These are phyloP conservation scores for Trapa bicornis DNA, from an alignment of 345 rosid genomes.

Conservation along the genomic window DNA sequence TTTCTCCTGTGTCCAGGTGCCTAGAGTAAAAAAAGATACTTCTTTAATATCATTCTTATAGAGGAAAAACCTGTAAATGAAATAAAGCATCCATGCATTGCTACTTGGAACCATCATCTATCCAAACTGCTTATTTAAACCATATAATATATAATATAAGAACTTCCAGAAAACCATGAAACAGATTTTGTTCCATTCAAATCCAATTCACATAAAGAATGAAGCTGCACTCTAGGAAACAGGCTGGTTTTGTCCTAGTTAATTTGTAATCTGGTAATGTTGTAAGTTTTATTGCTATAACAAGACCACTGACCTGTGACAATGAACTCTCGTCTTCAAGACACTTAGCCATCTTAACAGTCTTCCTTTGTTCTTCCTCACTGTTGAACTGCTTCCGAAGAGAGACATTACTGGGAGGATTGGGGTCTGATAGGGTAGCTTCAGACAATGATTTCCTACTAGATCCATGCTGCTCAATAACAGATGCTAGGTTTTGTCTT, in stretches of 20 bases:
- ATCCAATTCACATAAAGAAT: neutral
- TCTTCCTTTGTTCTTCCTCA: conserved; percentile 44
- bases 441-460: conserved; percentile 89
- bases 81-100: neutral
- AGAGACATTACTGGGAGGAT: conserved; percentile 62
- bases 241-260: neutral
- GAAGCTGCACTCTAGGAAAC: neutral
- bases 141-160: neutral
- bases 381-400: conserved; percentile 64
- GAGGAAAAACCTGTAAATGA: neutral
- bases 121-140: neutral
- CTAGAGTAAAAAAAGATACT: conserved; percentile 30
- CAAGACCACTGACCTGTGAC: conserved; percentile 27
- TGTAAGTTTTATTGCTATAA: neutral
- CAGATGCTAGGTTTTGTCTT: conserved; percentile 65
- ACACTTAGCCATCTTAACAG: conserved; percentile 32
- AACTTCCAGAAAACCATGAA: neutral
- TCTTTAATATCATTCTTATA: neutral
- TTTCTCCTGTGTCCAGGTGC: conserved; percentile 26
- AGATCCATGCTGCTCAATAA: conserved; percentile 77
- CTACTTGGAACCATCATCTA: neutral
- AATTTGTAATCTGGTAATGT: neutral
- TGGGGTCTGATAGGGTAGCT: conserved; percentile 37
- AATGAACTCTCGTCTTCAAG: conserved; percentile 38
- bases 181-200: neutral